Conservation (phyloP, 1,284 basidiomycete genomes). For the Cryptococcus sp. region DNA sequence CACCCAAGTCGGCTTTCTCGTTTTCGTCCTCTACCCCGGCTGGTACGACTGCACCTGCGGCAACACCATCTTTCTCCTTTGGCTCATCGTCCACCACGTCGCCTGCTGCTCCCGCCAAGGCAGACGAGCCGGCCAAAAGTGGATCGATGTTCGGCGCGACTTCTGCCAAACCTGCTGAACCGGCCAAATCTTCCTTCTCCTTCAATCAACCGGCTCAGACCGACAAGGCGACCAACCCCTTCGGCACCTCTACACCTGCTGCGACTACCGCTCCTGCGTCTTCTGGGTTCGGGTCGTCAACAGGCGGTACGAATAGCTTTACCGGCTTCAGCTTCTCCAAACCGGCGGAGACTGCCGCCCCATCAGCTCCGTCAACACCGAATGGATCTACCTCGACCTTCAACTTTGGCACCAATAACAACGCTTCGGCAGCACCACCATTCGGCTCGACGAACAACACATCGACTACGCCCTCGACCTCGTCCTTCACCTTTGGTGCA, state of each 20-base stretch:
- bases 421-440: background rate
- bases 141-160: conserved; percentile 8
- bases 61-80: conserved; percentile 14
- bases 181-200: conserved; percentile 16
- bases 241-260: background rate
- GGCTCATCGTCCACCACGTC: conserved; percentile 7
- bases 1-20: background rate
- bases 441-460: conserved; percentile 5
- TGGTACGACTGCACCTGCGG: background rate
- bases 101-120: conserved; percentile 4
- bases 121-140: background rate
- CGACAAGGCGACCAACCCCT: conserved; percentile 2
- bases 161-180: conserved; percentile 5
- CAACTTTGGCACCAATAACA: conserved; percentile 7
- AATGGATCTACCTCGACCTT: conserved; percentile 2
- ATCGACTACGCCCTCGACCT: conserved; percentile 1
- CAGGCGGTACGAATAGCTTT: conserved; percentile 1
- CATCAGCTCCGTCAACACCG: background rate
- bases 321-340: conserved; percentile 20
- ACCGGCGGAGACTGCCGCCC: conserved; percentile 6
- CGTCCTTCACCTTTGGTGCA: conserved; percentile 7
- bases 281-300: background rate
- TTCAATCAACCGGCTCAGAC: conserved; percentile 15
- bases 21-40: background rate
- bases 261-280: background rate